Base-by-base conservation (phyloP, 73 alveolate genomes). In the Paramecium octaurelia region DNA sequence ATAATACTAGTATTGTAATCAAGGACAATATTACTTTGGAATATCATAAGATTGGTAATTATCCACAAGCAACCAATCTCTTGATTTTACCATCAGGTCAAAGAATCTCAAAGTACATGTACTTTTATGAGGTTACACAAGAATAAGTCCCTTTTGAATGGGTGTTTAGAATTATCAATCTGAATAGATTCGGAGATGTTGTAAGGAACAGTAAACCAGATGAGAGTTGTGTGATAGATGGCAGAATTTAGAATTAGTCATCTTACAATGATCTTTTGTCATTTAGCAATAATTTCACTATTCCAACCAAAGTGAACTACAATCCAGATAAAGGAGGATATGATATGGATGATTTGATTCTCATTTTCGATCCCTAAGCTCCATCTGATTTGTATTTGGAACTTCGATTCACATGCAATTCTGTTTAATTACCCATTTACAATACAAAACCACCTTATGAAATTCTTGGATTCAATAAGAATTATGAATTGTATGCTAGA, bases 281-380 rank as follows among this genome's bases (percentile, higher is more conserved):
- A n/a, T 80, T 14, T 80, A 44, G 18, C 12, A 48, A 80, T 10
- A 80, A 80, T 23, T 80, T 80, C 36, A 80, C 91, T 3, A 6
- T 27, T 18, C 91, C 91, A 31, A 5, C 70, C 16, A 48, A 44
- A 42, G 75, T 80, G 1, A 20, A 44, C 16, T 80, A 44, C 27
- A 46, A 80, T 80, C 27, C 16, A 43, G 70, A 80, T 4, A 80
- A 80, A 43, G 91, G 73, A 8, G 91, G 76, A 44, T 80, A 18
- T 23, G 91, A 80, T 80, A 80, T 80, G 91, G 91, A 80, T 80
- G 91, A 80, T 27, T 48, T 80, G 29, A 35, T 80, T 35, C 46
- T 80, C 11, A 80, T 35, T 21, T 80, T 80, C 24, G 91, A 80
- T 44, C 91, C 91, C 6, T 9, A 18, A 20, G 24, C 57, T 3